Evolutionary conservation across 2,329 filamentous ascomycete genomes (phyloP).

Genomic region (Aspergillus calidoustus): DNA sequence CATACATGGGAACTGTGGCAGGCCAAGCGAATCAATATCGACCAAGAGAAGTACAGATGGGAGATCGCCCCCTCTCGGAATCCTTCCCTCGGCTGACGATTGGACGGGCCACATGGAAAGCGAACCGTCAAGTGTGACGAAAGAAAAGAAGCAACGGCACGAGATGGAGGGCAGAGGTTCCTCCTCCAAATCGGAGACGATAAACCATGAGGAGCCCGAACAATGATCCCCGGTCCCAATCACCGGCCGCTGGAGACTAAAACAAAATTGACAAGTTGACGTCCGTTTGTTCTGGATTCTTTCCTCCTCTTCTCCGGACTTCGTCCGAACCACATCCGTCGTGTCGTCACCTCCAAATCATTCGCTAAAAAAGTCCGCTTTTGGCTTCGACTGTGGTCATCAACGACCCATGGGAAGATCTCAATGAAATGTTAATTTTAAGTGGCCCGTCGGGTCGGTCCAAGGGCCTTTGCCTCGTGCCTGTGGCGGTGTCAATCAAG

Average conservation of each 20-base stretch:
- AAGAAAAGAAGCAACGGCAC: neutral
- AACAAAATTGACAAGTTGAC: slow-evolving; percentile 11
- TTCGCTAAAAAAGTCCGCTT: slow-evolving; percentile 10
- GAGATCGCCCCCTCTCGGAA: slow-evolving; percentile 23
- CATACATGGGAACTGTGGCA: neutral
- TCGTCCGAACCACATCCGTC: slow-evolving; percentile 14
- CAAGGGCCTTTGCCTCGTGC: slow-evolving; percentile 17
- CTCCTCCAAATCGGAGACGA: slow-evolving; percentile 9
- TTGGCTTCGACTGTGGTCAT: neutral
- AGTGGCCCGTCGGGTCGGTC: slow-evolving; percentile 2
- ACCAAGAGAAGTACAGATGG: slow-evolving; percentile 7
- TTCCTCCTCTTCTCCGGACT: slow-evolving; percentile 9
- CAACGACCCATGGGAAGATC: neutral
- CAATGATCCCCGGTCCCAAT: slow-evolving; percentile 16
- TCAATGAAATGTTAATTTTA: slow-evolving; percentile 6
- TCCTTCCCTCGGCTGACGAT: slow-evolving; percentile 18
- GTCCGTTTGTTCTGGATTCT: neutral
- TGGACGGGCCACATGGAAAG: slow-evolving; percentile 20
- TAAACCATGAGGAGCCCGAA: slow-evolving; percentile 17
- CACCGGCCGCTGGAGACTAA: slow-evolving; percentile 7
- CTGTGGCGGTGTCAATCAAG: slow-evolving; percentile 24
- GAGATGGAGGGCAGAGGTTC: slow-evolving; percentile 6
- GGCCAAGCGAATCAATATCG: neutral
- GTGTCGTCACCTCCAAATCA: slow-evolving; percentile 5
- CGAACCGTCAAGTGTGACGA: slow-evolving; percentile 3